These are phyloP conservation scores for Torulaspora franciscae DNA, from an alignment of 805 yeast genomes.

Conservation along the genomic window DNA sequence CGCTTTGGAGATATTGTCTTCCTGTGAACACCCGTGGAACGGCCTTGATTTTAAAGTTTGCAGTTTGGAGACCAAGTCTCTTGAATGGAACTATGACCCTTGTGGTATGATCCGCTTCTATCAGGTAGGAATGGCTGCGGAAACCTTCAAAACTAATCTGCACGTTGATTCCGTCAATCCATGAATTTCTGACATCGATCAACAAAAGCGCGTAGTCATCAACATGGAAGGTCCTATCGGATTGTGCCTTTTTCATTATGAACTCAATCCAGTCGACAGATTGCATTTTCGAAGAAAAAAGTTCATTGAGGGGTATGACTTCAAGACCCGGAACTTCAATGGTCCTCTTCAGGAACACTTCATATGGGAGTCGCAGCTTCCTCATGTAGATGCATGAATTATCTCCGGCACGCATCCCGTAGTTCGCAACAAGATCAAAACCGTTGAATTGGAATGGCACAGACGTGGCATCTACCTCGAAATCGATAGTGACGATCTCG, in stretches of 20 bases:
- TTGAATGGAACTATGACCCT: slow-evolving; percentile 69
- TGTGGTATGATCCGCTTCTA: slow-evolving; percentile 44
- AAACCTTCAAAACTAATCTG: slow-evolving; percentile 36
- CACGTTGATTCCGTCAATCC: slow-evolving; percentile 54
- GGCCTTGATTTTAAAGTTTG: slow-evolving; percentile 34
- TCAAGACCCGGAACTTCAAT: slow-evolving; percentile 69
- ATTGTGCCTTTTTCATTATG: slow-evolving; percentile 17
- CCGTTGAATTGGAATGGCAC: slow-evolving; percentile 23
- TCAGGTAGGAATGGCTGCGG: slow-evolving; percentile 20
- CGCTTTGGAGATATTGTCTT: slow-evolving; percentile 58
- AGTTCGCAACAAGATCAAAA: slow-evolving; percentile 26
- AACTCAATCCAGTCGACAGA: slow-evolving; percentile 30
- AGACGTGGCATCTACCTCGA: slow-evolving; percentile 24
- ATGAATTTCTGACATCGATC: slow-evolving; percentile 75
- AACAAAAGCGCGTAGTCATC: slow-evolving; percentile 59
- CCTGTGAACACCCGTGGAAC: slow-evolving; percentile 65
- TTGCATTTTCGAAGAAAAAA: slow-evolving; percentile 22
- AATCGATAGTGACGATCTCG: slow-evolving; percentile 21
- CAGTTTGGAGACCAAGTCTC: slow-evolving; percentile 42
- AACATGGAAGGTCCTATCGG: slow-evolving; percentile 27
- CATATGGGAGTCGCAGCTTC: slow-evolving; percentile 24
- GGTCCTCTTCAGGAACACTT: slow-evolving; percentile 45
- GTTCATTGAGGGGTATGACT: slow-evolving; percentile 51
- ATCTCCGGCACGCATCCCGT: slow-evolving; percentile 26
- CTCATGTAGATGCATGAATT: slow-evolving; percentile 21